Evolutionary conservation across 2,329 filamentous ascomycete genomes (phyloP).

Genomic region (Falciphora oryzae): DNA sequence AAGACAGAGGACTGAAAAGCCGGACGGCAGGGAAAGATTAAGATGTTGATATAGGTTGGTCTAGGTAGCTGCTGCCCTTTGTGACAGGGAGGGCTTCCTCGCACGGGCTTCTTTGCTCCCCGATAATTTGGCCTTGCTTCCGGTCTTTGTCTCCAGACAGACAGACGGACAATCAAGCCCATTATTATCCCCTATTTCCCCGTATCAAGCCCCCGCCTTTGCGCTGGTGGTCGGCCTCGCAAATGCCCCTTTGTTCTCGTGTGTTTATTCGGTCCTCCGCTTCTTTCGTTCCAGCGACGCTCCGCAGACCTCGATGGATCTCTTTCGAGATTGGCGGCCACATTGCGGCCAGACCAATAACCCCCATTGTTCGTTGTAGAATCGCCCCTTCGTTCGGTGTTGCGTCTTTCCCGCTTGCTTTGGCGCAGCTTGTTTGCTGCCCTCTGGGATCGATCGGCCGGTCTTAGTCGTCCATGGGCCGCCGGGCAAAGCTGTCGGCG

Average conservation of each 20-base stretch:
- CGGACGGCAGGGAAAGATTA: background rate
- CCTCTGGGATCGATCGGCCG: background rate
- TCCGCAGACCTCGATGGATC: background rate
- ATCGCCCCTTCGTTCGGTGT: background rate
- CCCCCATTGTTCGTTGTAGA: background rate
- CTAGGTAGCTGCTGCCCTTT: background rate
- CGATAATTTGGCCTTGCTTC: background rate
- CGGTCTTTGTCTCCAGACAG: too few species aligned
- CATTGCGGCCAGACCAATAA: too few species aligned
- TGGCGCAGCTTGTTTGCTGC: background rate
- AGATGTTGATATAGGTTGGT: background rate
- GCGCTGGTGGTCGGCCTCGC: too few species aligned
- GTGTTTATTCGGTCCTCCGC: background rate
- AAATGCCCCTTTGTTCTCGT: too few species aligned
- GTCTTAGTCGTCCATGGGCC: background rate
- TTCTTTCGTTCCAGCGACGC: too few species aligned
- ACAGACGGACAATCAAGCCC: too few species aligned
- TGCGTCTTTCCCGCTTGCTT: background rate
- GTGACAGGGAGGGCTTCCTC: too few species aligned
- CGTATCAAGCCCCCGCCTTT: too few species aligned
- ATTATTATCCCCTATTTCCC: background rate
- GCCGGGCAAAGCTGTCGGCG: conserved; percentile 13
- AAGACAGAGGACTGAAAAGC: too few species aligned
- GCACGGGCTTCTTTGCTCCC: background rate
- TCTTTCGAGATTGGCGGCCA: background rate